Conservation (phyloP, 176 grass and related monocot genomes). For the Urochloa ruziziensis region DNA sequence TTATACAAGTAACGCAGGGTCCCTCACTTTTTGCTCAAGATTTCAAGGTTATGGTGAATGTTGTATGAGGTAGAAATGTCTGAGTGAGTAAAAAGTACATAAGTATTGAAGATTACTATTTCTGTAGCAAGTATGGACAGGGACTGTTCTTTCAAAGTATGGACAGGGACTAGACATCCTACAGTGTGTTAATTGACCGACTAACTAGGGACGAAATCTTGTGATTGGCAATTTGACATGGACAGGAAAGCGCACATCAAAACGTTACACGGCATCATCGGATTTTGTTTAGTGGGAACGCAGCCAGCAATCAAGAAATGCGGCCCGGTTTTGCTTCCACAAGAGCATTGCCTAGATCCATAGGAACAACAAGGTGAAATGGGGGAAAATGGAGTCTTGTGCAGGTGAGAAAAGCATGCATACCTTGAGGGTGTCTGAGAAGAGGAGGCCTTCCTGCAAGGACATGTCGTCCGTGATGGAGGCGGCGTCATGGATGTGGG, state of each 20-base stretch:
- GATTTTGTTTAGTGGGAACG: neutral
- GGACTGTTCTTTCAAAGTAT: neutral
- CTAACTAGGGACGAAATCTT: conserved; percentile 31
- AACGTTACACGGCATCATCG: neutral
- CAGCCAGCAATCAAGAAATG: neutral
- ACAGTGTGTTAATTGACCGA: conserved; percentile 9
- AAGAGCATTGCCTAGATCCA: conserved; percentile 32
- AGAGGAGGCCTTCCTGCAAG: conserved; percentile 68
- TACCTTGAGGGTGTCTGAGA: conserved; percentile 88
- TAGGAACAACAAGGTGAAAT: neutral
- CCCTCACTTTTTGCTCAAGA: conserved; percentile 2
- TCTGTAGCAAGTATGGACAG: conserved; percentile 19
- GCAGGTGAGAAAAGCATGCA: neutral
- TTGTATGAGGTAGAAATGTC: neutral
- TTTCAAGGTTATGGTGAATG: neutral
- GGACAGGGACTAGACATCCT: conserved; percentile 11
- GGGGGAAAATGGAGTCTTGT: neutral
- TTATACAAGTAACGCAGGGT: neutral
- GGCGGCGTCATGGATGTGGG: conserved; percentile 42
- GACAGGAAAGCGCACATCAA: conserved; percentile 22
- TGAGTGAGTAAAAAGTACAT: neutral
- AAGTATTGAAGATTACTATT: neutral
- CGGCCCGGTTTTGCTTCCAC: neutral
- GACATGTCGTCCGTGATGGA: conserved; percentile 56
- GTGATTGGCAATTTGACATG: conserved; percentile 26